These are phyloP conservation scores for Fusarium sp. DNA, from an alignment of 2,329 filamentous ascomycete genomes.

Conservation along the genomic window DNA sequence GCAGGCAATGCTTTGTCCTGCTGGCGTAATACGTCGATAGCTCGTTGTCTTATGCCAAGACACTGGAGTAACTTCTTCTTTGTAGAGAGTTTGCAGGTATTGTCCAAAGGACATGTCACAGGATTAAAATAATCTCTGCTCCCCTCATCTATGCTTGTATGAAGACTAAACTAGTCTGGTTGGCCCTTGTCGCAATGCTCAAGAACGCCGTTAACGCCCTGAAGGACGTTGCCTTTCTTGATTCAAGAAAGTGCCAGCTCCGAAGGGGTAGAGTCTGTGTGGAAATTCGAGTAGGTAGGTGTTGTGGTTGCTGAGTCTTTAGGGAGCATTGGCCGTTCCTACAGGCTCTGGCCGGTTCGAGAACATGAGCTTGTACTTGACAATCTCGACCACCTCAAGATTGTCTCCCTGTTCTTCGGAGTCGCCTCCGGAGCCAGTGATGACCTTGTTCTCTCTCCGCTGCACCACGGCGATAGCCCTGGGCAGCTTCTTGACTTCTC, in stretches of 20 bases:
- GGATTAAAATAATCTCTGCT: too few species aligned
- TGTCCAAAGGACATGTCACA: too few species aligned
- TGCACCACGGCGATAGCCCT: slow-evolving; percentile 86
- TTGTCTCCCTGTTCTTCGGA: slow-evolving; percentile 60
- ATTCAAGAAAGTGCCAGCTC: too few species aligned
- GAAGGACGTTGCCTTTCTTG: neutral
- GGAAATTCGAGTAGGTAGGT: neutral
- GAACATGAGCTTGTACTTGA: slow-evolving; percentile 91
- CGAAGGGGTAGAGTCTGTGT: too few species aligned
- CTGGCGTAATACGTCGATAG: too few species aligned
- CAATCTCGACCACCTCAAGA: slow-evolving; percentile 88
- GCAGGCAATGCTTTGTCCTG: too few species aligned
- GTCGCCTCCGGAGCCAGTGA: slow-evolving; percentile 63
- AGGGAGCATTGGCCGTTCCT: slow-evolving; percentile 61
- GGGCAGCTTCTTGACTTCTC: slow-evolving; percentile 89
- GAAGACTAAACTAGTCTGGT: neutral
- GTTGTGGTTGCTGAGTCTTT: slow-evolving; percentile 10
- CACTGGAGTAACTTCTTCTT: too few species aligned
- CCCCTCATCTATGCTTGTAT: too few species aligned
- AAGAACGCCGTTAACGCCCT: too few species aligned
- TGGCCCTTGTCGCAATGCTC: neutral
- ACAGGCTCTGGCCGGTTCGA: slow-evolving; percentile 89
- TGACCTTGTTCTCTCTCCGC: slow-evolving; percentile 61
- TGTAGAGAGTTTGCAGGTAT: too few species aligned
- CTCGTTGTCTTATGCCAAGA: too few species aligned